phyloP scores from a whole-genome alignment of 164 flowering plant species.

The grape (Vitis vinifera) region DNA sequence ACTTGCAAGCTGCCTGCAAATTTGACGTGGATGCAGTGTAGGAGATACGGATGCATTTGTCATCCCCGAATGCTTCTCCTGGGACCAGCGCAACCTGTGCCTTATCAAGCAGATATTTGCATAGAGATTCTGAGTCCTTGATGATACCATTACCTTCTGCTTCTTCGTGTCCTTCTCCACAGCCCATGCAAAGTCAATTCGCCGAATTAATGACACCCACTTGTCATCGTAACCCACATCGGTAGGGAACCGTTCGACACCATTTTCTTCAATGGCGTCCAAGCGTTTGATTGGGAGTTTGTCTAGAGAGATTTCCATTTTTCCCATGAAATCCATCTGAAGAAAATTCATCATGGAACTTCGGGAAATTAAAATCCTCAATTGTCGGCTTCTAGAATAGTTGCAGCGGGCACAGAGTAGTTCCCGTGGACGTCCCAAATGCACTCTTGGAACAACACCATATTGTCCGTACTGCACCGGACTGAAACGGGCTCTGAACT shows the following conservation, averaged over 20 bases:
- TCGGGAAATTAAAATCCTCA: too few relatives aligned
- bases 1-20: constrained; percentile 55
- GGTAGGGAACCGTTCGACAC: constrained; percentile 72
- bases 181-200: constrained; percentile 90
- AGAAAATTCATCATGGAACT: too few relatives aligned
- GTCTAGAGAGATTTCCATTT: constrained; percentile 68
- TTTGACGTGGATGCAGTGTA: constrained; percentile 77
- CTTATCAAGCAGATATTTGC: constrained; percentile 76
- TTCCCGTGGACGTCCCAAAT: constrained; percentile 67
- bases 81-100: constrained; percentile 98
- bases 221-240: constrained; percentile 83
- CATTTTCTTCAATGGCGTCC: constrained; percentile 80
- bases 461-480: constrained; percentile 27
- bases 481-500: constrained; percentile 19
- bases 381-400: too few relatives aligned
- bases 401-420: constrained; percentile 41
- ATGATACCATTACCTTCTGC: constrained; percentile 80
- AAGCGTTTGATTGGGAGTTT: constrained; percentile 90
- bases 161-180: constrained; percentile 75
- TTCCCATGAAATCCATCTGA: constrained; percentile 18
- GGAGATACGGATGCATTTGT: constrained; percentile 85
- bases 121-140: constrained; percentile 76
- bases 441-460: constrained; percentile 25
- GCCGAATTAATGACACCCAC: constrained; percentile 64
- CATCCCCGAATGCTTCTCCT: constrained; percentile 96